Percentiles rank a stretch among this genome's conserved stretches.
Evolutionary conservation across 129 eudicot genomes (phyloP).

Genomic region (Centella asiatica): DNA sequence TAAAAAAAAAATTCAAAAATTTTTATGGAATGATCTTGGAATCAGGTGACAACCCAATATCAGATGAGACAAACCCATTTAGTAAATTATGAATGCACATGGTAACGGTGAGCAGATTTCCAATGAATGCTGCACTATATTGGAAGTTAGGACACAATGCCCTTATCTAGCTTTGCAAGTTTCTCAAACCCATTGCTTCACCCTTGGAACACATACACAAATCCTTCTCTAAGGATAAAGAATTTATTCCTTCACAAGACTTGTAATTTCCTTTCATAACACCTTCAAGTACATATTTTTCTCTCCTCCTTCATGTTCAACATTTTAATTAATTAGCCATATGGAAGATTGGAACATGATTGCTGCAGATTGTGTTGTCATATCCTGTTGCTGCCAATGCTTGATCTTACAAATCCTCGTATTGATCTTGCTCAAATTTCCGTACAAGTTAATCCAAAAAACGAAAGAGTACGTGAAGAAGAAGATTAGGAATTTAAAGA

Average conservation of each 20-base stretch:
- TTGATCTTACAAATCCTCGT: constrained; percentile 57
- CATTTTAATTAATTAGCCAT: constrained; percentile 1
- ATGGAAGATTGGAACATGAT: constrained; percentile 64
- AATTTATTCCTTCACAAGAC: constrained; percentile 33
- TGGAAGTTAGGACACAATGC: constrained; percentile 35
- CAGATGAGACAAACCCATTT: no score
- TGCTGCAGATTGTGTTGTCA: constrained; percentile 78
- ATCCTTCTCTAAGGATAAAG: constrained; percentile 40
- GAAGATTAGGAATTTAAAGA: constrained; percentile 34
- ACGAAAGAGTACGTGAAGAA: constrained; percentile 34
- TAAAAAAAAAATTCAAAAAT: no score
- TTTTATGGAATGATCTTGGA: no score
- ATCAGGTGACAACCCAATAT: no score
- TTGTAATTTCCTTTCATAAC: constrained; percentile 34
- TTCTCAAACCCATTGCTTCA: constrained; percentile 54
- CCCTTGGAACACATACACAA: constrained; percentile 32
- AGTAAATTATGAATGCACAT: no score
- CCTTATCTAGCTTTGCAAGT: constrained; percentile 24
- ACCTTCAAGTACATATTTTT: background rate
- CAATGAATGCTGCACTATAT: no score
- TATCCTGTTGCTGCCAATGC: constrained; percentile 88
- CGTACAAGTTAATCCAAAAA: constrained; percentile 36
- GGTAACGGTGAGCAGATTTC: no score
- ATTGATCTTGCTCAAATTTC: constrained; percentile 55
- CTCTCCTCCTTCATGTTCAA: constrained; percentile 9